phyloP scores from a whole-genome alignment of 1,284 basidiomycete genomes.

The Leccinum pachyderme region DNA sequence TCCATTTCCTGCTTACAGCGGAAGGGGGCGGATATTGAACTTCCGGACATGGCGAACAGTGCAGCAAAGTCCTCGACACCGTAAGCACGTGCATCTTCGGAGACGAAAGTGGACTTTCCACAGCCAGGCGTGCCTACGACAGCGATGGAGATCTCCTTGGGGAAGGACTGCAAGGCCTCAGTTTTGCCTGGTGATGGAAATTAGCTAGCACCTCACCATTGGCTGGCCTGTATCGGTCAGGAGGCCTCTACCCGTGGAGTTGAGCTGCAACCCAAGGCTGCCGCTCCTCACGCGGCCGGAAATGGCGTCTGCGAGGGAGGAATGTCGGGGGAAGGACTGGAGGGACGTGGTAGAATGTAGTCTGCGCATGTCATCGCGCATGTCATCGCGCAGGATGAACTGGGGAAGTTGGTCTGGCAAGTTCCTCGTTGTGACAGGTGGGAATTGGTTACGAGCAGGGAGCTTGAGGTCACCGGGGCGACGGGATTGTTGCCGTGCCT shows the following conservation, averaged over 20 bases:
- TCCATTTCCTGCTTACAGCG: conserved; percentile 40
- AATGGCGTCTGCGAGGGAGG: conserved; percentile 24
- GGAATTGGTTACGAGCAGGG: conserved; percentile 35
- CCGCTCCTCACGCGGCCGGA: conserved; percentile 54
- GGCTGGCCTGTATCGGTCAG: conserved; percentile 38
- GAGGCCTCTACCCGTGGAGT: conserved; percentile 34
- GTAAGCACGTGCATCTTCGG: conserved; percentile 61
- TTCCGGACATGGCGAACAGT: conserved; percentile 33
- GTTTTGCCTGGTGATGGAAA: conserved; percentile 19
- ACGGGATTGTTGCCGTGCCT: conserved; percentile 23
- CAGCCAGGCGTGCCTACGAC: conserved; percentile 68
- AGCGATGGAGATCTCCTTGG: conserved; percentile 51
- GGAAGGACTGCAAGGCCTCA: conserved; percentile 22
- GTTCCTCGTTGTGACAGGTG: conserved; percentile 18
- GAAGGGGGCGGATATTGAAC: conserved; percentile 35
- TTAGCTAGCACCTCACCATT: conserved; percentile 31
- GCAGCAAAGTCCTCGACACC: conserved; percentile 32
- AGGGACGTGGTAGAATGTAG: conserved; percentile 43
- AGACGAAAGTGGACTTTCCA: conserved; percentile 70
- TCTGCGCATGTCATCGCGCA: conserved; percentile 39
- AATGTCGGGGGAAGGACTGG: conserved; percentile 39
- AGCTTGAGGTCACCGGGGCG: conserved; percentile 39
- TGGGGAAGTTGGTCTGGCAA: conserved; percentile 21
- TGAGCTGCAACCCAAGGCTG: conserved; percentile 47
- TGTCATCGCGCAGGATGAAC: conserved; percentile 36